Conservation (phyloP, 257 asterid genomes). For the Lithospermum erythrorhizon region DNA sequence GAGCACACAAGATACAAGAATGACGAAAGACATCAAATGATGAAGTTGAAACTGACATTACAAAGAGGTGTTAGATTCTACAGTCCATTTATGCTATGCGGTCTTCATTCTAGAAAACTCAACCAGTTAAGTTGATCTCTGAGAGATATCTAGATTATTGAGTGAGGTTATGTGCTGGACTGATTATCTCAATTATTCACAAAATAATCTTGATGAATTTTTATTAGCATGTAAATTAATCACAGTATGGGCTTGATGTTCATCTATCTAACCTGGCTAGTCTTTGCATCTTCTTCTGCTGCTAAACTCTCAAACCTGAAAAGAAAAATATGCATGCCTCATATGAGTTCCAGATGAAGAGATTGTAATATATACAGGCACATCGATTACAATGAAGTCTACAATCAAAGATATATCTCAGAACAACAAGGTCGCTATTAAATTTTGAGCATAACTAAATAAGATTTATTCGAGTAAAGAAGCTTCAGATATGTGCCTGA, state of each 20-base stretch:
- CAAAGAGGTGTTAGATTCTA: no score
- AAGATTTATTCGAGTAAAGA: no score
- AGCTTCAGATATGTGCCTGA: no score
- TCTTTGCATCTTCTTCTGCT: conserved; percentile 10
- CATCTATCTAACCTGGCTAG: conserved; percentile 13
- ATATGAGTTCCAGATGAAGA: neutral
- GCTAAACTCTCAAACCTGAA: conserved; percentile 15
- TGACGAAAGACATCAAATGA: no score
- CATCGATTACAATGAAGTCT: neutral
- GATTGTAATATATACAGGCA: neutral
- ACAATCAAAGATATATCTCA: no score
- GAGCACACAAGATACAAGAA: no score
- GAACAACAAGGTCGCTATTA: no score
- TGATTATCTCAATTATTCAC: neutral
- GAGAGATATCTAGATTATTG: neutral
- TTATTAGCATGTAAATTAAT: neutral
- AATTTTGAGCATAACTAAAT: no score
- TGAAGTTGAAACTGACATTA: no score
- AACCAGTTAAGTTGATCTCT: neutral
- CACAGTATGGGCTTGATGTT: neutral
- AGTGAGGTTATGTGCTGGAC: neutral
- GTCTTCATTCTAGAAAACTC: neutral
- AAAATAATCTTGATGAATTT: neutral
- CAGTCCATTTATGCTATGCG: no score
- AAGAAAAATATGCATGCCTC: neutral